Evolutionary conservation across 1,284 basidiomycete species (phyloP), one percentile per base, ranked within the genome.

Genomic region (Melampsora allii-populina): DNA sequence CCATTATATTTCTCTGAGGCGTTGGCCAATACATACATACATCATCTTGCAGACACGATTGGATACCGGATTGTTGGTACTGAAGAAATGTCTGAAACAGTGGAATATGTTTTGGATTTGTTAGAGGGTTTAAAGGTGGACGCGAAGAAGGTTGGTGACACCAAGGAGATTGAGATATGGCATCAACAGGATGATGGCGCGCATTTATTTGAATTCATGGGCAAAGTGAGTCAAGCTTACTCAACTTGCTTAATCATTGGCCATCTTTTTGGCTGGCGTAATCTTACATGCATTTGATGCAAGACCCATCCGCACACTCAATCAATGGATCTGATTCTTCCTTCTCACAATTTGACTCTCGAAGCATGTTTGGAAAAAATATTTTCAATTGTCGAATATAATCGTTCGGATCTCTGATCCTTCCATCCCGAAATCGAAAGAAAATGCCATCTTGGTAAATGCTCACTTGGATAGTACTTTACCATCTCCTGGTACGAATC

Each of bases 1-100:
- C 36, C 50, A 42, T 53, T 21, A 60, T 24, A 17, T 39, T 63
- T 73, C 33, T 73, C 63, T 45, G 77, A 78, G 48, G 60, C 53
- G 10, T 36, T 74, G 56, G 77, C 77, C 24, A 68, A 75, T 17
- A 42, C 61, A 24, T 61, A 77, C 36, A 67, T 78, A 17, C 39
- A 76, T 42, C 66, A 77, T 66, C 67, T 80, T 78, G 5, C 80
- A 78, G 92, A 94, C 80, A 87, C 87, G 39, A 91, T 95, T 75
- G 94, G 94, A 3, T 98, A 89, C 83, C 86, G 95, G 56, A 95
- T 91, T 0, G 91, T 96, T 19, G 95, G 95, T 0, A 95, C 94
- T 0, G 85, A 86, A 53, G 91, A 97, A 81, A 93, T 97, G 82
- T 88, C 91, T 0, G 82, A 87, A 33, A 93, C 90, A 5, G 94